These are phyloP conservation scores for Umbellularia californica DNA, from an alignment of 164 flowering plant genomes.

Conservation along the genomic window DNA sequence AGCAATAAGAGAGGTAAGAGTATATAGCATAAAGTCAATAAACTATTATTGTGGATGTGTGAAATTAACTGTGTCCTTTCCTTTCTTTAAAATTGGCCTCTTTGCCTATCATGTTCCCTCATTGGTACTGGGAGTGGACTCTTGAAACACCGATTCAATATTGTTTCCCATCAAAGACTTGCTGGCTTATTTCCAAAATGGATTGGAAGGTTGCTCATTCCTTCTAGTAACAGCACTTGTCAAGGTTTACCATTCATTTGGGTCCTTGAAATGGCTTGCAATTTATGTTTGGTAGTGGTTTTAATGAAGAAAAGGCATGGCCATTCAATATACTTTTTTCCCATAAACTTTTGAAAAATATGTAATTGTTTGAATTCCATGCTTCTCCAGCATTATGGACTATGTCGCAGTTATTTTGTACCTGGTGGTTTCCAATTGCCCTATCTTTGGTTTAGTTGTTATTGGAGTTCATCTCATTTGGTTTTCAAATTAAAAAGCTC, in stretches of 20 bases:
- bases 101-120: background rate
- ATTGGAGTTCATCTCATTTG: too few species aligned
- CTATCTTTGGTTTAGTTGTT: too few species aligned
- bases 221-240: too few species aligned
- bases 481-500: too few species aligned
- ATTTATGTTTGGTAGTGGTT: background rate
- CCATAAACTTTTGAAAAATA: background rate
- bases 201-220: too few species aligned
- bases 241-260: background rate
- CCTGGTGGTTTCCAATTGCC: too few species aligned
- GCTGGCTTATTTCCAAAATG: too few species aligned
- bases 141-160: too few species aligned
- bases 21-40: background rate
- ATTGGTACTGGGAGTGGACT: background rate
- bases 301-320: background rate
- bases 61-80: background rate
- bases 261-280: background rate
- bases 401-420: background rate
- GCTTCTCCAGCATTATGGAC: background rate
- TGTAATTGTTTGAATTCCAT: background rate
- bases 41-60: background rate
- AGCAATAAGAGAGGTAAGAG: slow-evolving; percentile 87
- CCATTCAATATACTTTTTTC: background rate
- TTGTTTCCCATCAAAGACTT: too few species aligned
- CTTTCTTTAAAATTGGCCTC: background rate